Conservation (phyloP, 2,329 filamentous ascomycete genomes). For the Ceratocystis lukuohia region DNA sequence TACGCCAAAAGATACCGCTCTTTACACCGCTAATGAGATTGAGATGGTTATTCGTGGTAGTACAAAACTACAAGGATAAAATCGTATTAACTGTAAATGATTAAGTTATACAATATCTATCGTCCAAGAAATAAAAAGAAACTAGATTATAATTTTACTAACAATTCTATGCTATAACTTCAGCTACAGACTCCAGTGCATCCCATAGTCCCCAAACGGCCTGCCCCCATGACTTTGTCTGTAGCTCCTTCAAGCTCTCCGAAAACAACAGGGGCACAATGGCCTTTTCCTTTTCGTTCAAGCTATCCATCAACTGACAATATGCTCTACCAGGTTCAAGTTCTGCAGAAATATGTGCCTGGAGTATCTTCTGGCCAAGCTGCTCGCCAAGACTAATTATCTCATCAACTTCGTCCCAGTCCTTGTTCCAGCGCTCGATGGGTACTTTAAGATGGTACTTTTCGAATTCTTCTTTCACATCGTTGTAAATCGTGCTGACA, state of each 20-base stretch:
- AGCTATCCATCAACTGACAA: slow-evolving; percentile 8
- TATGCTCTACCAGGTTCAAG: slow-evolving; percentile 16
- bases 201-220: slow-evolving; percentile 19
- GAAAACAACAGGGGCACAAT: slow-evolving; percentile 17
- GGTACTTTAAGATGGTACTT: slow-evolving; percentile 4
- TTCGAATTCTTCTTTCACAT: slow-evolving; percentile 13
- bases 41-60: background rate
- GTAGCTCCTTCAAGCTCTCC: slow-evolving; percentile 17
- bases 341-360: slow-evolving; percentile 16
- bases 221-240: slow-evolving; percentile 19
- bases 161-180: slow-evolving; percentile 6
- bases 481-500: slow-evolving; percentile 13
- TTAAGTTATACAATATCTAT: background rate
- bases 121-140: background rate
- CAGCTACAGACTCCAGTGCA: slow-evolving; percentile 13
- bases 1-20: background rate
- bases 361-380: slow-evolving; percentile 18
- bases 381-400: slow-evolving; percentile 16
- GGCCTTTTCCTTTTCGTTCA: slow-evolving; percentile 17
- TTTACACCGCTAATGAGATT: background rate
- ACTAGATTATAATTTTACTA: background rate
- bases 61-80: background rate
- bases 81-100: background rate
- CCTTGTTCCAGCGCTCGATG: slow-evolving; percentile 11
- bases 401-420: slow-evolving; percentile 18